Evolutionary conservation across 371 early-diverging fungal genomes (phyloP), one percentile per base, ranked within the genome.

Genomic region (Saksenaea vasiformis): DNA sequence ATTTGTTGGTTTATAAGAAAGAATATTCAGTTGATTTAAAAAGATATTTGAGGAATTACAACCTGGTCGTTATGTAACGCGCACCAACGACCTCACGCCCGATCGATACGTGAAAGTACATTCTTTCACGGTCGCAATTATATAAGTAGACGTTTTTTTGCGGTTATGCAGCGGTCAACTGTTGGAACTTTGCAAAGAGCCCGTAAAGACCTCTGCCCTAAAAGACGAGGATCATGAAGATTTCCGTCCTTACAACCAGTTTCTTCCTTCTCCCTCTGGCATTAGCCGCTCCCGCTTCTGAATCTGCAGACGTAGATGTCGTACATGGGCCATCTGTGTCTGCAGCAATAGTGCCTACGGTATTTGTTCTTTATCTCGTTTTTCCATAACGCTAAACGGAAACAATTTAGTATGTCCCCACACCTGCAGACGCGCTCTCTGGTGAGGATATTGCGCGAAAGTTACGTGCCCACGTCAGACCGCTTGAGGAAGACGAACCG

Each of bases 1-100:
- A 26, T 47, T 47, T 7, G 19, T 22, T 17, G 8, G 10, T 47
- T 47, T 22, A 19, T 22, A 22, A 47, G 22, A 47, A 19, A 19
- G n/a, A 19, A 22, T 22, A 47, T 9, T 47, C 51, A 22, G 51
- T 47, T 47, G 51, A 22, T 47, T 47, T 47, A 47, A 26, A 47
- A 47, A 47, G 51, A 47, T 47, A 47, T 47, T 47, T 47, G 51
- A 47, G 22, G 51, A 47, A 47, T 47, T 47, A 22, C 2, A 44
- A 47, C 51, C 22, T 47, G 51, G 51, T 47, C 22, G 51, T 47
- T 47, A 47, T 47, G 51, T 22, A 47, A 47, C 51, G 51, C 22
- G 22, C 51, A 11, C 24, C 3, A 10, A 22, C 22, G 19, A 22
- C 43, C 43, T n/a, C 43, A 47, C 24, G 51, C 11, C n/a, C 24